Evolutionary conservation across 2,329 filamentous ascomycete species (phyloP).

Genomic region (Pestalotiopsis sp.): DNA sequence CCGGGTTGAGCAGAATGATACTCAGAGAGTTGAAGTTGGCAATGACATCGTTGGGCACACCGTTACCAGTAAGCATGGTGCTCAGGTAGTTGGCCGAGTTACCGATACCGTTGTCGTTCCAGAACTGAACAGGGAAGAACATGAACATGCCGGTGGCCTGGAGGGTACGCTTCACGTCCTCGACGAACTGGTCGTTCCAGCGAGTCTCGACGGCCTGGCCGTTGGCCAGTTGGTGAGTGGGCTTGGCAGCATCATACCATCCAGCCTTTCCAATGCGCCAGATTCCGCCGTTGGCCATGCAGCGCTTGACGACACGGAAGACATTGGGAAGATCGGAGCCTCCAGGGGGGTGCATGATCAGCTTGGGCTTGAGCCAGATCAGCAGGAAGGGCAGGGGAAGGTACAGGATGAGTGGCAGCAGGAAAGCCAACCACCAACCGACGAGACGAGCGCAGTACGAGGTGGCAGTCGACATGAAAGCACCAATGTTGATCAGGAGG

Average conservation of each 20-base stretch:
- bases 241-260: constrained; percentile 65
- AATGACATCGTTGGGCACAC: constrained; percentile 53
- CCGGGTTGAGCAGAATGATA: constrained; percentile 47
- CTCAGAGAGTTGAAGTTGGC: constrained; percentile 53
- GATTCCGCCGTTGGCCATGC: constrained; percentile 37
- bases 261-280: constrained; percentile 41
- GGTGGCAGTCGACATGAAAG: constrained; percentile 54
- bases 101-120: constrained; percentile 53
- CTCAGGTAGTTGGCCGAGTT: constrained; percentile 48
- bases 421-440: constrained; percentile 52
- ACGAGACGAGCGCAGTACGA: constrained; percentile 55
- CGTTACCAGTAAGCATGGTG: constrained; percentile 50
- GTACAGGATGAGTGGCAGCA: constrained; percentile 47
- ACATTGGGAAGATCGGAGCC: constrained; percentile 49
- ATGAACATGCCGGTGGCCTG: constrained; percentile 63
- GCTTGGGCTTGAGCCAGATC: constrained; percentile 44
- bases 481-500: constrained; percentile 57
- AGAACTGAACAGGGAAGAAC: constrained; percentile 49
- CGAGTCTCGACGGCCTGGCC: constrained; percentile 40
- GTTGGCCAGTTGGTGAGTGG: constrained; percentile 50
- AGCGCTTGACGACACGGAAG: constrained; percentile 42
- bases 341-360: constrained; percentile 46
- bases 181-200: constrained; percentile 70
- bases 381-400: constrained; percentile 43
- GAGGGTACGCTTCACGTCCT: constrained; percentile 64